phyloP scores from a whole-genome alignment of 352 stramenopile species.

The Phytophthora sp. region DNA sequence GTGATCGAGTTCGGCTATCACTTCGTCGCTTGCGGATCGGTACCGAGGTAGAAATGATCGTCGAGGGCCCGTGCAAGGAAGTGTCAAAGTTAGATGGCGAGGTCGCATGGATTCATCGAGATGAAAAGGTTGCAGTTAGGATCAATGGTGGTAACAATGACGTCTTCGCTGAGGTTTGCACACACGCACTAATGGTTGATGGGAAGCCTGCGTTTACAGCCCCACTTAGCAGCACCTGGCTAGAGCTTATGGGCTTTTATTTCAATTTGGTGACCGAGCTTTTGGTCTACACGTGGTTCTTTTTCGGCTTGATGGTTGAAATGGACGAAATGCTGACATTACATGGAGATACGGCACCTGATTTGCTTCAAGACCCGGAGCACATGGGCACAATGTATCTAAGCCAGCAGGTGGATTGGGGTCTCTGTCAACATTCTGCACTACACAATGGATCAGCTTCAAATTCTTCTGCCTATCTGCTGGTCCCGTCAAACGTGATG shows the following conservation, averaged over 20 bases:
- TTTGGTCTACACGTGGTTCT: constrained; percentile 63
- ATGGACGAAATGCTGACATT: constrained; percentile 59
- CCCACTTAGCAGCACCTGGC: constrained; percentile 67
- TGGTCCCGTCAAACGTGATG: constrained; percentile 45
- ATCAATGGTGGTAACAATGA: constrained; percentile 72
- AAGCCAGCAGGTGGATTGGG: constrained; percentile 35
- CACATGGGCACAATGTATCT: constrained; percentile 45
- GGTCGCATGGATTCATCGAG: constrained; percentile 73
- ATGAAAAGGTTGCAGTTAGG: constrained; percentile 69
- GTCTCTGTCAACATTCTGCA: constrained; percentile 14
- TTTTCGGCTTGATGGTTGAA: constrained; percentile 63
- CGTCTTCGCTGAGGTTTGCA: constrained; percentile 71
- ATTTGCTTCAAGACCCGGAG: constrained; percentile 31
- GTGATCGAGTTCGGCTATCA: constrained; percentile 60
- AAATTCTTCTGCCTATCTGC: constrained; percentile 23
- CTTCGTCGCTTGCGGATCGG: constrained; percentile 61
- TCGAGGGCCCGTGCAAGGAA: constrained; percentile 76
- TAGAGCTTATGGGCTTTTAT: constrained; percentile 64
- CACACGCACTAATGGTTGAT: constrained; percentile 67
- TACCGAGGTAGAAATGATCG: constrained; percentile 76
- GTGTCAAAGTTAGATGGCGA: constrained; percentile 74
- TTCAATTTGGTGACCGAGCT: constrained; percentile 52
- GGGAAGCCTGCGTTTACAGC: constrained; percentile 67
- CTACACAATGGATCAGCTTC: constrained; percentile 9
- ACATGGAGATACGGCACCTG: constrained; percentile 28